A percentile compares a stretch with the other conserved stretches of the same genome.
Conservation (phyloP, 768 basidiomycete genomes). For the Cystobasidium ongulense region DNA sequence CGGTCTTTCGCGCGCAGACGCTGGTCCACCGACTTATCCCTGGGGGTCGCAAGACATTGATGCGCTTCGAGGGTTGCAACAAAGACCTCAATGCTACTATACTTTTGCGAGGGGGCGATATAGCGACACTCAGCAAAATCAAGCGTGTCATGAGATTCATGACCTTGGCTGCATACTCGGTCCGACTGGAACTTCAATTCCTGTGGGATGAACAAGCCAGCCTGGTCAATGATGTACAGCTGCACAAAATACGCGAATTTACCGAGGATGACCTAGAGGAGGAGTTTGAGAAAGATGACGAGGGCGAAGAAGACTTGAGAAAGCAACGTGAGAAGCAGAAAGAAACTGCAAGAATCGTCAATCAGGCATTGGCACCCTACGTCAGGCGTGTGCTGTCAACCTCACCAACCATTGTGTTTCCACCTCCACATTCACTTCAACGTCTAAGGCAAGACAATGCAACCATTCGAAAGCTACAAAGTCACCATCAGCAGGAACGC, state of each 20-base stretch:
- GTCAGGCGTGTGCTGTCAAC: constrained; percentile 80
- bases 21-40: constrained; percentile 91
- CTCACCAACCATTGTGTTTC: constrained; percentile 83
- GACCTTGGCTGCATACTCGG: constrained; percentile 80
- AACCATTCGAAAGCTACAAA: constrained; percentile 45
- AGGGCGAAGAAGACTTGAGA: not conserved
- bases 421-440: constrained; percentile 77
- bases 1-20: constrained; percentile 76
- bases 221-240: constrained; percentile 41
- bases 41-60: constrained; percentile 86
- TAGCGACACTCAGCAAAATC: constrained; percentile 68
- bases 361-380: constrained; percentile 60
- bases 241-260: constrained; percentile 54
- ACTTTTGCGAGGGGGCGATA: constrained; percentile 75
- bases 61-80: constrained; percentile 95
- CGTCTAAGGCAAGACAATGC: constrained; percentile 83
- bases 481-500: constrained; percentile 33
- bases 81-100: constrained; percentile 91
- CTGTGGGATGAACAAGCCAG: constrained; percentile 47
- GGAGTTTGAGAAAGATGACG: not conserved
- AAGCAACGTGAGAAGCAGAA: not conserved
- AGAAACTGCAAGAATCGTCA: constrained; percentile 16
- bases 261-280: constrained; percentile 42
- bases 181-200: constrained; percentile 68
- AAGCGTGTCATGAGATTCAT: constrained; percentile 91